Evolutionary conservation across 2,329 filamentous ascomycete genomes (phyloP).

Genomic region (Epicoccum sorghinum): DNA sequence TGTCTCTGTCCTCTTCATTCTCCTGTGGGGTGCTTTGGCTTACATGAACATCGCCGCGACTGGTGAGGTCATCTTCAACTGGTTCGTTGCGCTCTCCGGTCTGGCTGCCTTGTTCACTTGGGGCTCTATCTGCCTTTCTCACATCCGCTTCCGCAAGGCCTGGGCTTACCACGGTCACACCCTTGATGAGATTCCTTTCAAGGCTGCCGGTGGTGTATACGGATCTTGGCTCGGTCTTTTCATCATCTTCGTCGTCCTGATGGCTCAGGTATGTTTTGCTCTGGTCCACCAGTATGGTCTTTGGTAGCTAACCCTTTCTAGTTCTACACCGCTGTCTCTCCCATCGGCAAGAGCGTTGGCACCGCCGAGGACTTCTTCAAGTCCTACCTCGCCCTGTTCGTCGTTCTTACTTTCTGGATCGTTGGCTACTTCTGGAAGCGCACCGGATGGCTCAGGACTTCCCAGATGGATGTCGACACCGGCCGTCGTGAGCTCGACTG

Average conservation of each 20-base stretch:
- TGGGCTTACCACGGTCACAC: constrained; percentile 48
- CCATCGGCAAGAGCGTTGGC: constrained; percentile 34
- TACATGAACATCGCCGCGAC: constrained; percentile 63
- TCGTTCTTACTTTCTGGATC: constrained; percentile 52
- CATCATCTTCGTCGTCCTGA: constrained; percentile 48
- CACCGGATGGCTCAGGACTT: constrained; percentile 61
- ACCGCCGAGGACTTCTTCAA: constrained; percentile 54
- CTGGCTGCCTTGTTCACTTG: constrained; percentile 79
- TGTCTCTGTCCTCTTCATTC: constrained; percentile 71
- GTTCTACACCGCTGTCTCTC: constrained; percentile 50
- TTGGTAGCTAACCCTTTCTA: constrained; percentile 19
- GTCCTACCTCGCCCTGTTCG: constrained; percentile 55
- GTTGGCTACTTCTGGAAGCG: constrained; percentile 70
- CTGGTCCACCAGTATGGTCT: neutral
- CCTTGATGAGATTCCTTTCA: constrained; percentile 55
- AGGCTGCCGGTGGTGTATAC: constrained; percentile 47
- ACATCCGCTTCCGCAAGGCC: constrained; percentile 82
- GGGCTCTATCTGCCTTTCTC: constrained; percentile 84
- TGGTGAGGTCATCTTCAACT: constrained; percentile 68
- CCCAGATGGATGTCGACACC: constrained; percentile 70
- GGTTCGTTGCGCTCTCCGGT: constrained; percentile 78
- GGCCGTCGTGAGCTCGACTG: constrained; percentile 70
- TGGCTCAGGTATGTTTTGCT: constrained; percentile 44
- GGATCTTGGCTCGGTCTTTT: constrained; percentile 50
- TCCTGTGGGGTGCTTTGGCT: constrained; percentile 72